Percentiles rank a stretch among this genome's conserved stretches.
These are phyloP conservation scores for Solanum bulbocastanum DNA, from an alignment of 257 asterid genomes.

Conservation along the genomic window DNA sequence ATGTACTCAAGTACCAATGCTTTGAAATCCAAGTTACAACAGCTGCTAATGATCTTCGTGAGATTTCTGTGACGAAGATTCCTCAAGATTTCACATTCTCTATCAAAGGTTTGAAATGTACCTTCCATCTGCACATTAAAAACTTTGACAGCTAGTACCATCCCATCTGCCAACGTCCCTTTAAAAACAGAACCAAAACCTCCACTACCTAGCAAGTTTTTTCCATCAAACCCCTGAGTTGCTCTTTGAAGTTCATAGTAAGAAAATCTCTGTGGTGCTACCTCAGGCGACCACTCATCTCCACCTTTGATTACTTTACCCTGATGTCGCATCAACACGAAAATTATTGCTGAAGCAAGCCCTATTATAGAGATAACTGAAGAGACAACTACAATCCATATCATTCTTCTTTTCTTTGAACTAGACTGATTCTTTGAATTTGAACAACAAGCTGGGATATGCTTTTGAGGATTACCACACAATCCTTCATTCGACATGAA, in stretches of 20 bases:
- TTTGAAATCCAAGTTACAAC: constrained; percentile 22
- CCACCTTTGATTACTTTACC: background rate
- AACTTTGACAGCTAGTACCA: background rate
- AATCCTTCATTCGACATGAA: background rate
- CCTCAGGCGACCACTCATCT: background rate
- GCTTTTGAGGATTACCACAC: background rate
- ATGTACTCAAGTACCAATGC: constrained; percentile 25
- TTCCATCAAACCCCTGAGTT: background rate
- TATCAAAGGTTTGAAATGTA: background rate
- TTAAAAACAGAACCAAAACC: background rate
- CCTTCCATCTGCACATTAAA: background rate
- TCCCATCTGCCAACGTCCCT: background rate
- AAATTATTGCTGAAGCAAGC: background rate
- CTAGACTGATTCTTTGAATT: background rate
- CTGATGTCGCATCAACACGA: background rate
- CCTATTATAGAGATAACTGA: background rate
- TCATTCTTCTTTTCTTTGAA: background rate
- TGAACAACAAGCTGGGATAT: background rate
- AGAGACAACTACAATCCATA: background rate
- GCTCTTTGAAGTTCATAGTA: constrained; percentile 8
- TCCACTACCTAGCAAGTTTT: background rate
- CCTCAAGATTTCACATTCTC: background rate
- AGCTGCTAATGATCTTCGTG: constrained; percentile 13
- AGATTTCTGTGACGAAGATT: constrained; percentile 26
- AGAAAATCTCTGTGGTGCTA: constrained; percentile 10